A percentile compares a stretch with the other conserved stretches of the same genome.
phyloP scores from a whole-genome alignment of 2,329 filamentous ascomycete species.

The Botryotinia narcissicola region DNA sequence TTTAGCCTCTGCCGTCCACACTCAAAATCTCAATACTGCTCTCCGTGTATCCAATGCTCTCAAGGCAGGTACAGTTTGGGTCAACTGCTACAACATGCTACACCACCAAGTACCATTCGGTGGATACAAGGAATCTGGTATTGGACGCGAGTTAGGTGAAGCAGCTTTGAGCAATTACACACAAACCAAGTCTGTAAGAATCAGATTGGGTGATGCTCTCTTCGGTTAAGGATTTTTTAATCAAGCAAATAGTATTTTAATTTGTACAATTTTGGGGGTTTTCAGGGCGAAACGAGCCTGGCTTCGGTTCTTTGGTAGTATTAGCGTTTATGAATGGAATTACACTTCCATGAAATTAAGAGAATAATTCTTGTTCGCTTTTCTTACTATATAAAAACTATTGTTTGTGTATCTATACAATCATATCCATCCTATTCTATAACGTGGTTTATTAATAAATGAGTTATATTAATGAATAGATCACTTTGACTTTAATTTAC shows the following conservation, averaged over 20 bases:
- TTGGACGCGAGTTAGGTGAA: slow-evolving; percentile 73
- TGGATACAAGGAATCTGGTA: slow-evolving; percentile 76
- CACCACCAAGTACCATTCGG: slow-evolving; percentile 67
- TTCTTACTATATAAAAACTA: not conserved
- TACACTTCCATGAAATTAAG: not conserved
- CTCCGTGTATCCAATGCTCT: slow-evolving; percentile 63
- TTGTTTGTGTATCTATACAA: not conserved
- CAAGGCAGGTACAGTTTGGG: slow-evolving; percentile 52
- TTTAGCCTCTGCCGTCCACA: slow-evolving; percentile 67
- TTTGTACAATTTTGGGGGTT: slow-evolving; percentile 12
- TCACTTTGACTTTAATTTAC: too few species aligned
- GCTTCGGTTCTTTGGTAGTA: slow-evolving; percentile 1
- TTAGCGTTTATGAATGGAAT: slow-evolving; percentile 12
- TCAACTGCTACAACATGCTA: slow-evolving; percentile 61
- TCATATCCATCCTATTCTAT: not conserved
- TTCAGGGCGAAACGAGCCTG: not conserved
- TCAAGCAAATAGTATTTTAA: not conserved
- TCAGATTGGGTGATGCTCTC: slow-evolving; percentile 49
- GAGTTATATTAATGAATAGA: too few species aligned
- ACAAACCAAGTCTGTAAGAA: slow-evolving; percentile 64
- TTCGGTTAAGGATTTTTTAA: slow-evolving; percentile 34
- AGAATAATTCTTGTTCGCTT: not conserved
- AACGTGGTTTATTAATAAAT: too few species aligned
- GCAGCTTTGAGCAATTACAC: slow-evolving; percentile 66
- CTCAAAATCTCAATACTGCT: slow-evolving; percentile 65